A percentile compares a stretch with the other conserved stretches of the same genome.
Conservation (phyloP, 805 yeast genomes). For the Phaffomyces thermotolerans region DNA sequence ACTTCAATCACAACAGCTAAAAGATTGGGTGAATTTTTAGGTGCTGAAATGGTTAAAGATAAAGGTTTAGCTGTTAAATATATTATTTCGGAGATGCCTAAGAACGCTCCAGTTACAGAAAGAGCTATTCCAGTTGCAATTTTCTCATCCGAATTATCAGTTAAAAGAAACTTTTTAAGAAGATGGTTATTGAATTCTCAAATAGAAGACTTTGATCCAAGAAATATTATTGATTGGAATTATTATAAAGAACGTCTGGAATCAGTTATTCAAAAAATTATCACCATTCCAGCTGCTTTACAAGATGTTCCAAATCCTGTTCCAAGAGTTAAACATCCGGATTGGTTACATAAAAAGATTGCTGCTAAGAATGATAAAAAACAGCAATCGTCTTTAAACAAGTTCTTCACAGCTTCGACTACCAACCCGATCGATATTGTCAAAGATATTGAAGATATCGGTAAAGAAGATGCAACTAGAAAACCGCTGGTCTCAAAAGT, state of each 20-base stretch:
- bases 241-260: constrained; percentile 88
- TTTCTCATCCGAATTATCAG: constrained; percentile 71
- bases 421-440: constrained; percentile 35
- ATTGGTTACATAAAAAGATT: constrained; percentile 73
- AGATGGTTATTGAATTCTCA: constrained; percentile 83
- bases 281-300: constrained; percentile 94
- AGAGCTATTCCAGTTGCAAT: constrained; percentile 96
- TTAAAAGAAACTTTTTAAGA: constrained; percentile 66
- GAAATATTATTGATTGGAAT: constrained; percentile 87
- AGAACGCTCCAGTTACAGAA: constrained; percentile 86
- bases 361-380: constrained; percentile 52
- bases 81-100: constrained; percentile 78
- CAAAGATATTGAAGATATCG: constrained; percentile 74
- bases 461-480: constrained; percentile 26
- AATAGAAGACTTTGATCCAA: constrained; percentile 75
- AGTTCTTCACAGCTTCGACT: constrained; percentile 46
- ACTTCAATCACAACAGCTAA: constrained; percentile 94
- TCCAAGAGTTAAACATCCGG: constrained; percentile 90
- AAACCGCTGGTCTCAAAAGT: constrained; percentile 31
- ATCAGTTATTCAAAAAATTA: constrained; percentile 88
- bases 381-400: constrained; percentile 61
- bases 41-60: constrained; percentile 94
- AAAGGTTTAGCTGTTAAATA: constrained; percentile 94
- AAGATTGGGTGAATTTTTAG: constrained; percentile 88
- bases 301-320: constrained; percentile 88